Evolutionary conservation across 2,329 filamentous ascomycete species (phyloP), one percentile per base, ranked within the genome.

Genomic region (Rutstroemia sp.): DNA sequence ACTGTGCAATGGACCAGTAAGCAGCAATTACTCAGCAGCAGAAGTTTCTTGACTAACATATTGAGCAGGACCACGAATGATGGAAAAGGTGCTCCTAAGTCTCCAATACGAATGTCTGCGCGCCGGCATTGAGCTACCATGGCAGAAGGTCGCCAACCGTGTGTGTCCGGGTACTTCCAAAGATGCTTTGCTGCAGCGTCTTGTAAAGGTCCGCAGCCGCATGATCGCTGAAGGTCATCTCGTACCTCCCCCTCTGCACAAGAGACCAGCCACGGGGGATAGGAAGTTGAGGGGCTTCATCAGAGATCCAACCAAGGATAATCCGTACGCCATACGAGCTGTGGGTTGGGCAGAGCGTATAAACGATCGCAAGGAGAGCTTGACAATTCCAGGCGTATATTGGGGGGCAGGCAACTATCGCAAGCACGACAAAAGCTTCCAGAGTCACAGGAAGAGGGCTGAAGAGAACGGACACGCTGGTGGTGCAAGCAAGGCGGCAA

Each of bases 1-100:
- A 62, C 77, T 2, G 72, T 77, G 25, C 64, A 68, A 25, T 77
- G 75, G 75, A 67, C 66, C n/a, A 70, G 75, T 76, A 68, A 70
- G 74, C 67, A 5, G 25, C 14, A 1, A 10, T 6, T 5, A 3
- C 42, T 38, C 17, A 30, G 27, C 27, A 30, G 27, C 10, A 10
- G 10, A 30, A 30, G 27, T 30, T 8, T 9, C 27, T 30, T 30
- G 27, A 30, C 27, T 30, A 30, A 30, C 10, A 30, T 3, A 30
- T 30, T 30, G 27, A 4, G 2, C 27, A 30, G 27, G 9, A 30
- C 27, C 27, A 30, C 27, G 75, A 9, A 78, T 78, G 73, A 65
- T 69, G 0, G 75, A 78, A 39, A 78, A 77, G 61, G 60, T 76
- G 0, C 56, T 77, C 0, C 64, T 77, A 0, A 63, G 71, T 54